Evolutionary conservation across 2,329 filamentous ascomycete species (phyloP).

Genomic region (Ceratocystis lukuohia): DNA sequence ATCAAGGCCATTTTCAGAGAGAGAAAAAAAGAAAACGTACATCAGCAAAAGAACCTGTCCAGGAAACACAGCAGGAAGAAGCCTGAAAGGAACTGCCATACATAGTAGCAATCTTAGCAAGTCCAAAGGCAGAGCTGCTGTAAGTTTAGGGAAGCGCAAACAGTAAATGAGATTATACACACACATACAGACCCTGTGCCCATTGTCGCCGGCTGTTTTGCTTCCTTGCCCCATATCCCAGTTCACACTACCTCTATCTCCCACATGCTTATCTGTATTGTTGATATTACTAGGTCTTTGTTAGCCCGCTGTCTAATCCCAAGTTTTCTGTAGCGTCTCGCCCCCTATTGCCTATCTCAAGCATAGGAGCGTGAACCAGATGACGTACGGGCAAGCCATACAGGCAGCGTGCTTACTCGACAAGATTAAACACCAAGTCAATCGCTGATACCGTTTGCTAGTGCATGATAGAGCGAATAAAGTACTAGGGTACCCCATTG

Average conservation of each 20-base stretch:
- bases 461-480: not conserved
- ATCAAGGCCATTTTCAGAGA: not conserved
- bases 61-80: not conserved
- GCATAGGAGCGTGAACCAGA: not conserved
- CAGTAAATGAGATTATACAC: too few relatives aligned
- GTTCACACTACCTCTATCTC: not conserved
- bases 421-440: not conserved
- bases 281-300: not conserved
- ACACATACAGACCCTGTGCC: not conserved
- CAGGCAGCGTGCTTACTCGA: not conserved
- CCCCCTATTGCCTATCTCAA: not conserved
- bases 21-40: not conserved
- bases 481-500: not conserved
- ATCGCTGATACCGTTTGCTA: not conserved
- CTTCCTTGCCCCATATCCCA: not conserved
- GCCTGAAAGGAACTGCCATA: not conserved
- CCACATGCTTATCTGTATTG: not conserved
- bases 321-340: not conserved
- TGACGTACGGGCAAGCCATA: not conserved
- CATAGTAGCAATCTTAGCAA: too few relatives aligned
- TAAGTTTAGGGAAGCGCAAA: too few relatives aligned
- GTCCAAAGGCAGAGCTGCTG: too few relatives aligned
- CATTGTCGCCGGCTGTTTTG: not conserved
- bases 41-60: not conserved
- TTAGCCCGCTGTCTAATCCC: not conserved